Evolutionary conservation across 208 protist species (phyloP), one percentile per base, ranked within the genome.

Genomic region (Leishmania lainsoni): DNA sequence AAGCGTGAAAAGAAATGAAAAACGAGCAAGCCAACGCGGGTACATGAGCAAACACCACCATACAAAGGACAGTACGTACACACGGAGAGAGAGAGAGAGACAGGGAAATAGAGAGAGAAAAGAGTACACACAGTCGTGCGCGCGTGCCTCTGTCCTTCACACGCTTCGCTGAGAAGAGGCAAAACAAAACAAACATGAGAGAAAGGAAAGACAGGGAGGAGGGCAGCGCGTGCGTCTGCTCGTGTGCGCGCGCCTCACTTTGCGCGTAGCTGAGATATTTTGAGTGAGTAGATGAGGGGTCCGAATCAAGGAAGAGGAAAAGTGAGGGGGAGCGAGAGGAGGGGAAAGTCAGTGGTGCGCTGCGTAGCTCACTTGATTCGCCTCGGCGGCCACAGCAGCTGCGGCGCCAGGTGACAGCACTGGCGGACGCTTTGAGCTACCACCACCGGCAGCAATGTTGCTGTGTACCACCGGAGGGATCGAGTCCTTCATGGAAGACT

Each of bases 351-450:
- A 17, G 59, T 32, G 54, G 52, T 76, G 84, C 5, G 54, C 81
- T 1, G 84, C 80, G 65, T 86, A 90, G 70, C 68, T 86, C 49
- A 81, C 82, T 32, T 79, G 74, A 29, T 76, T 75, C 74, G 73
- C 65, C 35, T 54, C 51, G 35, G 71, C 68, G 12, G 81, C 77
- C n/a, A 80, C 71, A 32, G 87, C 78, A 22, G 84, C 84, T 32
- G 82, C 76, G 22, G 84, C 87, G n/a, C 84, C 80, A 35, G 87
- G 81, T 29, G 84, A 80, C 5, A 90, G 59, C 59, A 42, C 48
- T 8, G 81, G 16, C 42, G 76, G 76, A 20, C 35, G 48, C 65
- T 89, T 78, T 10, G 68, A 66, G 22, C n/a, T 73, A 29, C 26
- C 69, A 26, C 42, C 20, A 9, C 69, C 69, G 8, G 69, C 69